Evolutionary conservation across 2,329 filamentous ascomycete genomes (phyloP), one percentile per base, ranked within the genome.

Genomic region (Phialophora expanda): DNA sequence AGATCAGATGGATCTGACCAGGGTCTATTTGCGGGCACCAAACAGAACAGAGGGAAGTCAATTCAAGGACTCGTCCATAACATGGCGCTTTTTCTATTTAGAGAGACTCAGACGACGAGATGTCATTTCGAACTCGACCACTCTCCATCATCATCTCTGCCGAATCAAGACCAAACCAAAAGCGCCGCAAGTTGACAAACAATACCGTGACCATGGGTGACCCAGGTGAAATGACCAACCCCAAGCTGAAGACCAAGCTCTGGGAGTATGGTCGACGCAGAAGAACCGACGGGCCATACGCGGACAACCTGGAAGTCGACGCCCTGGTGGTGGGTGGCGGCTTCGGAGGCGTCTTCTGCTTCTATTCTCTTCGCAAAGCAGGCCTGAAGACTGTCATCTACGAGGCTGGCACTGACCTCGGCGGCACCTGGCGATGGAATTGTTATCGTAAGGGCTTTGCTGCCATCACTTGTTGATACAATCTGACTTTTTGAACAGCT

Each of bases 361-460:
- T 86, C 41, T 82, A 85, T 68, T 79, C 80, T 0, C 78, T 86
- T 11, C 81, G 83, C 2, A 81, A 85, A 9, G 77, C 77, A 9
- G 85, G 84, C 0, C 73, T 82, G 32, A 82, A 81, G 12, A 75
- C 78, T 1, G 78, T 80, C 32, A 78, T 87, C 24, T 84, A 82
- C 66, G 86, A 88, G 67, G 83, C 84, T 0, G 85, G 82, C 11
- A 78, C 78, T 8, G 80, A 82, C 58, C 73, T 80, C 0, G 70
- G 70, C 20, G 77, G 77, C n/a, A 76, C 76, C 5, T 79, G 77
- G 77, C 74, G 75, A 62, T 77, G 76, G 75, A 76, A 75, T 61
- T 72, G 73, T 56, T 79, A 78, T 67, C 69, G 61, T 68, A 48
- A 62, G 61, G 28, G 26, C n/a, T 14, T n/a, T n/a, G 12, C 20